These are phyloP conservation scores for Lipomyces sp. DNA, from an alignment of 805 yeast genomes.

Conservation along the genomic window DNA sequence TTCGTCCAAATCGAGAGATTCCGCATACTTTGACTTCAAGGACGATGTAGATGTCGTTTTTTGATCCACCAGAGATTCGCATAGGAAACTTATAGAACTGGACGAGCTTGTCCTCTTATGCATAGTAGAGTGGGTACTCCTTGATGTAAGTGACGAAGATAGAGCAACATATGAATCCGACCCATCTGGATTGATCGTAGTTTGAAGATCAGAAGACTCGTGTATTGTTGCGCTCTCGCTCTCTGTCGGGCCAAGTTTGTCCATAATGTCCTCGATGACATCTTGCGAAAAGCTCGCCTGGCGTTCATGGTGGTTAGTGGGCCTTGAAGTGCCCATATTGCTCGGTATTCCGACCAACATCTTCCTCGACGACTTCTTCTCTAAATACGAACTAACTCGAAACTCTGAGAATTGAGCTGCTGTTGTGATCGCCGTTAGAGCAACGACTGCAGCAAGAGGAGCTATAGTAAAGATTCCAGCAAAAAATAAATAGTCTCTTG, in stretches of 20 bases:
- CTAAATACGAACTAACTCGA: not conserved
- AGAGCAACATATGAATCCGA: no score
- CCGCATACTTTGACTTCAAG: not conserved
- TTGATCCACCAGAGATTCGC: no score
- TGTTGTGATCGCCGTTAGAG: slow-evolving; percentile 8
- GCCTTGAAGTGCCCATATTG: not conserved
- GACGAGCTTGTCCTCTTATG: no score
- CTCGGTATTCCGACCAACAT: no score
- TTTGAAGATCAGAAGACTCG: no score
- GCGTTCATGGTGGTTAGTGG: slow-evolving; percentile 1
- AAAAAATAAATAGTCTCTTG: slow-evolving; percentile 8
- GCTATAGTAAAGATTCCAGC: slow-evolving; percentile 20
- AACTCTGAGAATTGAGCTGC: slow-evolving; percentile 17
- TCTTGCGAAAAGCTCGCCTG: slow-evolving; percentile 23
- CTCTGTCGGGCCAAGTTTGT: not conserved
- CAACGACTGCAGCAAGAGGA: slow-evolving; percentile 15
- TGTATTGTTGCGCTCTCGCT: no score
- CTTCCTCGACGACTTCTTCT: not conserved
- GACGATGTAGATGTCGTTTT: no score
- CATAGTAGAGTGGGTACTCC: no score
- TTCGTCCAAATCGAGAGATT: slow-evolving; percentile 1
- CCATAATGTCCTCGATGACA: slow-evolving; percentile 25
- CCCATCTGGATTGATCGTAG: no score
- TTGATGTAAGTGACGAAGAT: no score
- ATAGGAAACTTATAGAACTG: no score